These are phyloP conservation scores for Sindora glabra DNA, from an alignment of 306 rosid species.

Conservation along the genomic window DNA sequence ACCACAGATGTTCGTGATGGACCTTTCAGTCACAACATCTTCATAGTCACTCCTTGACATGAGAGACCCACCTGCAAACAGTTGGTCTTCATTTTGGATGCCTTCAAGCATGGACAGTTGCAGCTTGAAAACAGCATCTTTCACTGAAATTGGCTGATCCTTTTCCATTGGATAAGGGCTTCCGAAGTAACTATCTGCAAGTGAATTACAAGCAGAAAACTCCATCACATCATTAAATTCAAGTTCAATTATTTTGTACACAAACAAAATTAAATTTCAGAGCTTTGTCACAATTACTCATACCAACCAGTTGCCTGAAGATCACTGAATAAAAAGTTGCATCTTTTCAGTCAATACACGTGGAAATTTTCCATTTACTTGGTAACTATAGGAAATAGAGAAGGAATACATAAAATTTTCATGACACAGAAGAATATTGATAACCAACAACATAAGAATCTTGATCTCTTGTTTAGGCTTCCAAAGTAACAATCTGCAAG, in stretches of 20 bases:
- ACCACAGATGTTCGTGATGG: slow-evolving; percentile 42
- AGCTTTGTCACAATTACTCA: too few relatives aligned
- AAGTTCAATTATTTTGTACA: not conserved
- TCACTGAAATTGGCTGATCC: slow-evolving; percentile 26
- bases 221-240: not conserved
- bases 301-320: too few relatives aligned
- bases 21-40: slow-evolving; percentile 82
- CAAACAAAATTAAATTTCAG: too few relatives aligned
- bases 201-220: not conserved
- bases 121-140: slow-evolving; percentile 55
- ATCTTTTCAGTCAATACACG: too few relatives aligned
- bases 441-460: too few relatives aligned
- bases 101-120: slow-evolving; percentile 73
- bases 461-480: too few relatives aligned
- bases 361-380: too few relatives aligned
- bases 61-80: slow-evolving; percentile 70
- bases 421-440: too few relatives aligned
- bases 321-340: too few relatives aligned
- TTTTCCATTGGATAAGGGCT: slow-evolving; percentile 36
- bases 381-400: too few relatives aligned
- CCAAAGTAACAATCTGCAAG: too few relatives aligned
- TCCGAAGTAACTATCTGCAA: slow-evolving; percentile 15
- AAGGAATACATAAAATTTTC: too few relatives aligned
- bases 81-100: slow-evolving; percentile 48
- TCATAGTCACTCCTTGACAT: slow-evolving; percentile 71